Conservation (phyloP, 2,329 filamentous ascomycete species). For the Fusarium ambrosium region DNA sequence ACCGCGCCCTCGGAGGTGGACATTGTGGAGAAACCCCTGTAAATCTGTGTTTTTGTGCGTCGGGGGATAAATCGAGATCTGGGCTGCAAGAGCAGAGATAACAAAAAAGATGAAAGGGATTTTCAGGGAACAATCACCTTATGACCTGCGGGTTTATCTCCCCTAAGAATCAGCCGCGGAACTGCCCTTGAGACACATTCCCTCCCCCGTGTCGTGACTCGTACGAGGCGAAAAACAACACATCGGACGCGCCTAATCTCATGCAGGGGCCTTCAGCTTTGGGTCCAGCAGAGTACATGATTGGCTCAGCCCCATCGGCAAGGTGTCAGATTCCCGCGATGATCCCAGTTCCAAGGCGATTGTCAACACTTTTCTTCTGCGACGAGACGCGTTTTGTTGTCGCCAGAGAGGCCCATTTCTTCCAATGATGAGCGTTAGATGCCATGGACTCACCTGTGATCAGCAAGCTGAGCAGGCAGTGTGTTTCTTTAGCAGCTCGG, state of each 20-base stretch:
- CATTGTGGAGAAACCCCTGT: conserved; percentile 3
- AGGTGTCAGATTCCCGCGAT: conserved; percentile 26
- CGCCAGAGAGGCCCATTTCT: neutral
- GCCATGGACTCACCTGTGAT: neutral
- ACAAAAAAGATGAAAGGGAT: conserved; percentile 10
- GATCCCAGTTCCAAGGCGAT: conserved; percentile 8
- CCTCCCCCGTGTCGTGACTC: neutral
- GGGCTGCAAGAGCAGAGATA: neutral
- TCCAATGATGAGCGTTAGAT: neutral
- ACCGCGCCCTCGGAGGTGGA: neutral
- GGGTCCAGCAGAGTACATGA: conserved; percentile 14
- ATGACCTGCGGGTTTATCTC: neutral
- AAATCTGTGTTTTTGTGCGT: neutral
- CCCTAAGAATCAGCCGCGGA: neutral
- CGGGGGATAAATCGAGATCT: neutral
- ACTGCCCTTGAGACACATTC: neutral
- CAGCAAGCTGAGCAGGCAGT: neutral
- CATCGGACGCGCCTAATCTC: conserved; percentile 5
- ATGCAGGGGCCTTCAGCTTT: conserved; percentile 39
- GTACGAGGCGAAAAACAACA: conserved; percentile 24
- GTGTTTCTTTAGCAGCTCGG: neutral
- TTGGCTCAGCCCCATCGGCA: conserved; percentile 24
- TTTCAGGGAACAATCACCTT: neutral
- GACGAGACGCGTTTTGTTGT: conserved; percentile 4
- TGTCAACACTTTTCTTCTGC: conserved; percentile 11